Conservation (phyloP, 306 rosid species). For the Canavalia ensiformis region DNA sequence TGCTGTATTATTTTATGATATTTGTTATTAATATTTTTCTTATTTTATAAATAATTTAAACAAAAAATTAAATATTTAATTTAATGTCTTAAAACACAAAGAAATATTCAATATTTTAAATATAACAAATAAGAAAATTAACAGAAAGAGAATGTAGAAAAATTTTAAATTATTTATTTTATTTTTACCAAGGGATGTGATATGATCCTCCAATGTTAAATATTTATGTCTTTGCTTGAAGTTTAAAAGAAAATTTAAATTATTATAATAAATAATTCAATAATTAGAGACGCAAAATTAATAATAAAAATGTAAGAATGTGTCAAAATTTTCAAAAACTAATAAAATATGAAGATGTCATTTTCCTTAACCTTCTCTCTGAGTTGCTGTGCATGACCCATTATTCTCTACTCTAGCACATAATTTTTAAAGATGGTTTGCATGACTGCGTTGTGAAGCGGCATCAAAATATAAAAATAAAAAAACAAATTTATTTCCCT, state of each 20-base stretch:
- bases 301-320: not conserved
- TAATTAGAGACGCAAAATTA: not conserved
- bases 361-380: not conserved
- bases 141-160: no score
- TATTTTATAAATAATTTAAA: no score
- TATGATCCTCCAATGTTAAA: not conserved
- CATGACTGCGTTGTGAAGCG: slow-evolving; percentile 6
- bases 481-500: not conserved
- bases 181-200: not conserved
- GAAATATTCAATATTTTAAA: not conserved
- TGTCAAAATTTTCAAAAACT: not conserved
- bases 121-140: no score
- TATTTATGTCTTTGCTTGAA: not conserved
- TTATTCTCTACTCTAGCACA: not conserved
- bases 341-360: not conserved
- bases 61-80: no score
- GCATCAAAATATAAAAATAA: slow-evolving; percentile 2
- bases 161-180: not conserved
- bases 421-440: not conserved
- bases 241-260: not conserved
- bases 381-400: slow-evolving; percentile 17
- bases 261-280: not conserved
- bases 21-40: no score
- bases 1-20: no score
- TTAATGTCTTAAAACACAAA: no score